Conservation (phyloP, 305 asterid species). For the Petunia hybrid region DNA sequence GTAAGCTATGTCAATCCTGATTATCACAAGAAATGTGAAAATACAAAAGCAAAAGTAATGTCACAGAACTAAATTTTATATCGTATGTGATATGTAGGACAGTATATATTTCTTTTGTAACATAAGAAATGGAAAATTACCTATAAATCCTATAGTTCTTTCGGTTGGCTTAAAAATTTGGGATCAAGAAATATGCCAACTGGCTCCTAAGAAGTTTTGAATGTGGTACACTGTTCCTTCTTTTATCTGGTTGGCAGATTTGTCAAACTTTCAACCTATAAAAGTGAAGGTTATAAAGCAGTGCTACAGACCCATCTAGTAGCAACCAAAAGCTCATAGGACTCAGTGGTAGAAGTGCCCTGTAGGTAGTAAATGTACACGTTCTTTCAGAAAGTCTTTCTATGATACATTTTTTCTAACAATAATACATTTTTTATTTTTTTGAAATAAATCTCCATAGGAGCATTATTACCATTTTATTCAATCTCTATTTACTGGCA, state of each 20-base stretch:
- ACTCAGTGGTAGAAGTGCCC: background rate
- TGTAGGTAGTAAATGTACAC: slow-evolving; percentile 1
- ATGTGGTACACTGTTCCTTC: background rate
- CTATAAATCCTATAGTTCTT: background rate
- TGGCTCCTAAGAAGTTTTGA: background rate
- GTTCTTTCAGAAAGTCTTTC: background rate
- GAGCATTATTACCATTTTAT: slow-evolving; percentile 17
- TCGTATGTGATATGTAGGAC: background rate
- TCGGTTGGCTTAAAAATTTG: slow-evolving; percentile 9
- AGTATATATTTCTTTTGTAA: background rate
- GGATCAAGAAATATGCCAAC: slow-evolving; percentile 10
- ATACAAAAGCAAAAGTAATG: slow-evolving; percentile 10
- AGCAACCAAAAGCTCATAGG: slow-evolving; percentile 1
- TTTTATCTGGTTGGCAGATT: slow-evolving; percentile 16
- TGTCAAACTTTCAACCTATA: slow-evolving; percentile 7
- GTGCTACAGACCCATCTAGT: background rate
- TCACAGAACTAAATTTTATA: background rate
- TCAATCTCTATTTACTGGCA: background rate
- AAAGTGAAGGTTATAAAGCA: background rate
- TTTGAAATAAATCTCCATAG: background rate
- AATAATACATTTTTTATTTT: background rate
- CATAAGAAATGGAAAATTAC: background rate
- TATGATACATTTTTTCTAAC: slow-evolving; percentile 11
- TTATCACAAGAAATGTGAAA: background rate
- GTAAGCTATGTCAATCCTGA: slow-evolving; percentile 1